phyloP scores from a whole-genome alignment of 169 alveolate genomes.

The Plasmodium ovale region DNA sequence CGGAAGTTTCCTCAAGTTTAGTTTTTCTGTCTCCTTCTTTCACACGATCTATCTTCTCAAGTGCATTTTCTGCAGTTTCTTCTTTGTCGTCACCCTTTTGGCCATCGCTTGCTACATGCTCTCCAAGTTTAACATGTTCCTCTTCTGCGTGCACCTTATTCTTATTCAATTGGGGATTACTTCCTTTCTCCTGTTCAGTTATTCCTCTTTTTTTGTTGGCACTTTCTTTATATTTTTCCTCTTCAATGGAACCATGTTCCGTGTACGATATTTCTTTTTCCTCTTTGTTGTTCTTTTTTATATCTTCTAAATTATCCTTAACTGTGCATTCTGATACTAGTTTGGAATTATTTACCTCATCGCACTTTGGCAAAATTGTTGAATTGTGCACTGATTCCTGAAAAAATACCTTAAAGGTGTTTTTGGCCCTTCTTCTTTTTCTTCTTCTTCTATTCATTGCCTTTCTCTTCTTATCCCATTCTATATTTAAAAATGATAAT shows the following conservation, averaged over 20 bases:
- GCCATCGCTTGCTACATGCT: neutral
- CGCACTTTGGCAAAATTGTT: neutral
- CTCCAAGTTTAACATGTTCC: neutral
- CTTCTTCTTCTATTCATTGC: neutral
- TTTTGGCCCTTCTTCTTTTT: neutral
- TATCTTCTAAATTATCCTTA: constrained; percentile 2
- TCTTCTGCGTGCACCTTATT: neutral
- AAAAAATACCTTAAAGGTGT: neutral
- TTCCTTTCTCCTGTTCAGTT: too few relatives aligned
- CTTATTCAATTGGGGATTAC: too few relatives aligned
- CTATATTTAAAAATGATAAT: constrained; percentile 42
- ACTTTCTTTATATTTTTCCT: constrained; percentile 4
- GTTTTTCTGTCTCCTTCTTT: too few relatives aligned
- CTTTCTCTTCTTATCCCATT: neutral
- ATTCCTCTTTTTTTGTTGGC: too few relatives aligned
- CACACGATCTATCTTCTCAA: neutral
- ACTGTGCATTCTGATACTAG: neutral
- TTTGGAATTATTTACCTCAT: neutral
- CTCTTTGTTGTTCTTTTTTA: neutral
- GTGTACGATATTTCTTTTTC: neutral
- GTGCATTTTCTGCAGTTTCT: too few relatives aligned
- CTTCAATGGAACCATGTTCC: neutral
- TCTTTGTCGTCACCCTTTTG: too few relatives aligned
- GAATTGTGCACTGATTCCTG: neutral
- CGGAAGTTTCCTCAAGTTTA: too few relatives aligned